Conservation (phyloP, 1,284 basidiomycete species). For the Melampsora occidentalis region DNA sequence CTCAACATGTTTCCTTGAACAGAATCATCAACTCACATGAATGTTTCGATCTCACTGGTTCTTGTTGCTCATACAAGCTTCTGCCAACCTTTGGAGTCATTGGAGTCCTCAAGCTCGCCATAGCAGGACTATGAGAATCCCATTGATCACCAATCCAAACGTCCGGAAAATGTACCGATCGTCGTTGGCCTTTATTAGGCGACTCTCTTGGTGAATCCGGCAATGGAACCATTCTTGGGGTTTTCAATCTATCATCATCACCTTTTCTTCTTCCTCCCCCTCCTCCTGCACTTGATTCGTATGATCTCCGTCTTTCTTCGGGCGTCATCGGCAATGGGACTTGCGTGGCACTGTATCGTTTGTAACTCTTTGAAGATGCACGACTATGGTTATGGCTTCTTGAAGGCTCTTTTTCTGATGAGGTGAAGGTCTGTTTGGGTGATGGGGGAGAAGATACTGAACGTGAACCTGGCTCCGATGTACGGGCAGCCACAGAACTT, state of each 20-base stretch:
- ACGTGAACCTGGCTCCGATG: background rate
- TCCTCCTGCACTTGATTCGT: background rate
- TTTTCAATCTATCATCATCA: background rate
- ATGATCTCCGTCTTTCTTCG: background rate
- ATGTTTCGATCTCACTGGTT: background rate
- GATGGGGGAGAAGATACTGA: background rate
- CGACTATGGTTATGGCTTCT: too few relatives aligned
- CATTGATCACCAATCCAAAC: conserved; percentile 8
- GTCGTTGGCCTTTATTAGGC: background rate
- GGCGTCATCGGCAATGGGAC: background rate
- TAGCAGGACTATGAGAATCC: conserved; percentile 1
- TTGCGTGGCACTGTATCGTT: conserved; percentile 5
- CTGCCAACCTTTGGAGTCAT: background rate
- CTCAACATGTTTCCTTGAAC: background rate
- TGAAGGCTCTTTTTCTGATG: too few relatives aligned
- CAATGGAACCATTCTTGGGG: background rate
- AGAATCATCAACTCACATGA: background rate
- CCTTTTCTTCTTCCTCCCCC: too few relatives aligned
- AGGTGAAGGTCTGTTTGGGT: background rate
- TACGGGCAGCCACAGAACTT: too few relatives aligned
- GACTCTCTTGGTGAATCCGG: background rate
- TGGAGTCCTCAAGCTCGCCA: background rate
- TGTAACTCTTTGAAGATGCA: background rate
- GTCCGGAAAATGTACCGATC: conserved; percentile 7
- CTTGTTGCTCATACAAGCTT: background rate